Evolutionary conservation across 495 filamentous ascomycete genomes (phyloP).

Genomic region (Aspergillus funiculosus): DNA sequence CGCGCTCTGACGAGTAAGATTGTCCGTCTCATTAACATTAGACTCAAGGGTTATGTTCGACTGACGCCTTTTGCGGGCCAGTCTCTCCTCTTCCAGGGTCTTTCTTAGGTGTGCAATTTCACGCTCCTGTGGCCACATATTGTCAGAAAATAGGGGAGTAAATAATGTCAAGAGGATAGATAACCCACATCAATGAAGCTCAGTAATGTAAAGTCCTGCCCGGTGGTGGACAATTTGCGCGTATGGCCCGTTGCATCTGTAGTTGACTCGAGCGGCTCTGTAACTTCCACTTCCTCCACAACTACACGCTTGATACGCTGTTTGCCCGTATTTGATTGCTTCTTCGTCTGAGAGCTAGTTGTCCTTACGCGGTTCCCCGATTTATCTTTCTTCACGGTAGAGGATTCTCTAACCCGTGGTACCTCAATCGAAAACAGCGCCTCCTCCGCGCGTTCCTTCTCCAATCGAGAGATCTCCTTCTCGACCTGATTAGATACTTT

Average conservation of each 20-base stretch:
- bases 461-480: constrained; percentile 39
- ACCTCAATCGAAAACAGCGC: constrained; percentile 41
- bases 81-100: constrained; percentile 45
- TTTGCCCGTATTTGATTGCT: constrained; percentile 40
- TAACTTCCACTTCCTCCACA: constrained; percentile 36
- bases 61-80: constrained; percentile 42
- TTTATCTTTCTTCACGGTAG: constrained; percentile 21
- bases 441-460: constrained; percentile 43
- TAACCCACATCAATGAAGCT: constrained; percentile 43
- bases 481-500: constrained; percentile 39
- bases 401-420: constrained; percentile 23
- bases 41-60: constrained; percentile 27
- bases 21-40: constrained; percentile 29
- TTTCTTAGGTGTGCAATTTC: constrained; percentile 46
- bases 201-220: constrained; percentile 40
- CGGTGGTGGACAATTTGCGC: constrained; percentile 25
- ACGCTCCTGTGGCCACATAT: constrained; percentile 25
- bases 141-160: background rate
- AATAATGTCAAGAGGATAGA: too few species aligned
- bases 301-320: constrained; percentile 43
- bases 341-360: constrained; percentile 18
- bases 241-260: constrained; percentile 34
- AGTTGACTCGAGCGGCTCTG: constrained; percentile 25
- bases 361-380: constrained; percentile 16
- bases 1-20: constrained; percentile 34